Evolutionary conservation across 1,139 yeast species (phyloP), one percentile per base, ranked within the genome.

Genomic region (Pichia sp.): DNA sequence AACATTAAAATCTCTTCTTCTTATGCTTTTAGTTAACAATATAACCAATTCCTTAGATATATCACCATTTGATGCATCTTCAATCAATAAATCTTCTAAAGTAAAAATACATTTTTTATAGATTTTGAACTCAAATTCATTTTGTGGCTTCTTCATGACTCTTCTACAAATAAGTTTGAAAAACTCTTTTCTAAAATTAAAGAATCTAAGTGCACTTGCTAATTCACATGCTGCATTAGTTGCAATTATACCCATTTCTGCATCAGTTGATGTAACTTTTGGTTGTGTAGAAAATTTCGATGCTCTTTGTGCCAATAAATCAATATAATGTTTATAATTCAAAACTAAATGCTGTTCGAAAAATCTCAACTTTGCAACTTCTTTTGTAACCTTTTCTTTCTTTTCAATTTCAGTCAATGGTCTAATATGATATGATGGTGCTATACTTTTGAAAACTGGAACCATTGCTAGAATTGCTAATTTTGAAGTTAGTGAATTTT

Each of bases 351-450:
- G 68, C 63, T 90, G 94, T 67, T 92, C 98, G 64, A 84, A 89
- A 50, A 72, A 74, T 62, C 97, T 77, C 56, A 85, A 68, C 59
- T 75, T 77, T 18, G 85, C 82, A 37, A 90, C 84, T 24, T 92
- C 98, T 62, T 76, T 86, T 22, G 92, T 73, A 5, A 88, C 95
- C 59, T 81, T 86, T 59, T 86, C 95, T 55, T 80, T 78, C 66
- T 80, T 80, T 64, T 92, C 98, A 1, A 78, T 65, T 16, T 88
- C 97, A 1, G 88, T 76, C 47, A 92, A 70, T 2, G 95, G 84
- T 62, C 96, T 75, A 51, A 92, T 89, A 56, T 82, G 77, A 66
- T 92, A 92, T 4, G 94, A 83, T 1, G 98, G 98, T 3, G 95
- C 82, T 47, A 92, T 76, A 49, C 84, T 77, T 60, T 86, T 88